Evolutionary conservation across 2,329 filamentous ascomycete genomes (phyloP).

Genomic region (Biscogniauxia marginata): DNA sequence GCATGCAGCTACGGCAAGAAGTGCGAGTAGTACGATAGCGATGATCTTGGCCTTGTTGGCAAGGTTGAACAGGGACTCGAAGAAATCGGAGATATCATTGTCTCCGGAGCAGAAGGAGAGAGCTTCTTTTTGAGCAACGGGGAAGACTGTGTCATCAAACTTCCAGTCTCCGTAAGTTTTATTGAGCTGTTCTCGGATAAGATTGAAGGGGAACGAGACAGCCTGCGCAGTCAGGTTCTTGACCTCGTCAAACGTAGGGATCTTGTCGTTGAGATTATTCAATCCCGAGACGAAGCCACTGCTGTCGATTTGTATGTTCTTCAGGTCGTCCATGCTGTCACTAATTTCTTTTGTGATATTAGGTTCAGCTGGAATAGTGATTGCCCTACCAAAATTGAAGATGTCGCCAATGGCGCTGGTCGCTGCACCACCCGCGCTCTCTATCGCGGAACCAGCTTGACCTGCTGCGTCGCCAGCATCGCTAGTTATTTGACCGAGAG

Average conservation of each 20-base stretch:
- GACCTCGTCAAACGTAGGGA: conserved; percentile 81
- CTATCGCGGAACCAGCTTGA: conserved; percentile 44
- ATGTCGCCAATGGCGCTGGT: conserved; percentile 38
- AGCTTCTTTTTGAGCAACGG: conserved; percentile 77
- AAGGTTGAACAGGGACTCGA: conserved; percentile 66
- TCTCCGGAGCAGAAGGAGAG: conserved; percentile 89
- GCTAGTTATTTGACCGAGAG: conserved; percentile 7
- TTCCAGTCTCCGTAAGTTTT: conserved; percentile 68
- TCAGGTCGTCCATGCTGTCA: conserved; percentile 62
- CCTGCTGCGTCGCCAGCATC: conserved; percentile 42
- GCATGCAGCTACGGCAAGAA: conserved; percentile 71
- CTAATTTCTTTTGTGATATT: conserved; percentile 60
- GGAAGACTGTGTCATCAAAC: conserved; percentile 77
- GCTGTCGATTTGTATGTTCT: conserved; percentile 66
- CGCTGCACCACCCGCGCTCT: conserved; percentile 31
- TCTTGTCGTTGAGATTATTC: conserved; percentile 69
- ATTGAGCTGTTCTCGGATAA: conserved; percentile 73
- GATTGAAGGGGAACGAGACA: conserved; percentile 76
- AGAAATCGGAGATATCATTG: conserved; percentile 79
- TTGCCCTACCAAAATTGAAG: conserved; percentile 1
- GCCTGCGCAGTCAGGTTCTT: conserved; percentile 76
- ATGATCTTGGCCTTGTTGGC: conserved; percentile 68
- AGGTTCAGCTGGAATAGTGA: conserved; percentile 27
- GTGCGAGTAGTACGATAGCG: conserved; percentile 72
- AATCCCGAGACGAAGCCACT: conserved; percentile 67